Percentiles rank a stretch among this genome's conserved stretches.
phyloP scores from a whole-genome alignment of 2,329 filamentous ascomycete species.

The Colletotrichum incanum region DNA sequence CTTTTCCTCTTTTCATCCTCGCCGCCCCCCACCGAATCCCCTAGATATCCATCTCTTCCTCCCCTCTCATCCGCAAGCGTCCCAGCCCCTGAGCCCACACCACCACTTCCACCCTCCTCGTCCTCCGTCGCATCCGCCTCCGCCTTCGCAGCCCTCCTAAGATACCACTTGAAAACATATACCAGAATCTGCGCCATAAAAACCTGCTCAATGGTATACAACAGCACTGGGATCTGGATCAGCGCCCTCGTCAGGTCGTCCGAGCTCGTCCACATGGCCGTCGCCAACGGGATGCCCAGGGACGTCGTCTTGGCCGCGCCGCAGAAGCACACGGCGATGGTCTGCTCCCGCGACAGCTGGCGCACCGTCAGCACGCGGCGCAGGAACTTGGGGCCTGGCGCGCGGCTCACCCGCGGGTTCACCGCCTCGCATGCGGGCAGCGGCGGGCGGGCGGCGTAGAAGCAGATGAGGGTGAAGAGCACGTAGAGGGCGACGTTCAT shows the following conservation, averaged over 20 bases:
- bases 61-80: neutral
- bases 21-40: neutral
- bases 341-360: slow-evolving; percentile 72
- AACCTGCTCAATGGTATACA: slow-evolving; percentile 73
- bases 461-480: slow-evolving; percentile 75
- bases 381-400: slow-evolving; percentile 48
- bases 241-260: slow-evolving; percentile 69
- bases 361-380: slow-evolving; percentile 60
- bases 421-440: slow-evolving; percentile 50
- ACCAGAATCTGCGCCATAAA: slow-evolving; percentile 63
- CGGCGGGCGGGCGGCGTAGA: slow-evolving; percentile 64
- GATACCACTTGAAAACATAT: slow-evolving; percentile 64
- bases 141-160: slow-evolving; percentile 51
- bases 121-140: slow-evolving; percentile 43
- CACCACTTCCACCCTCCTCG: slow-evolving; percentile 5
- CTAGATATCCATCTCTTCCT: no score
- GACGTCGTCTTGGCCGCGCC: slow-evolving; percentile 81
- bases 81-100: neutral
- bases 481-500: slow-evolving; percentile 76
- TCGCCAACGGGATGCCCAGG: slow-evolving; percentile 77
- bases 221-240: slow-evolving; percentile 75
- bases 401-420: slow-evolving; percentile 50
- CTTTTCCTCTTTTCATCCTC: neutral
- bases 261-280: slow-evolving; percentile 76
- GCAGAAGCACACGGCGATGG: slow-evolving; percentile 81